Percentiles rank a stretch among this genome's conserved stretches.
These are phyloP conservation scores for Leptodermis oblonga DNA, from an alignment of 257 asterid species.

Conservation along the genomic window DNA sequence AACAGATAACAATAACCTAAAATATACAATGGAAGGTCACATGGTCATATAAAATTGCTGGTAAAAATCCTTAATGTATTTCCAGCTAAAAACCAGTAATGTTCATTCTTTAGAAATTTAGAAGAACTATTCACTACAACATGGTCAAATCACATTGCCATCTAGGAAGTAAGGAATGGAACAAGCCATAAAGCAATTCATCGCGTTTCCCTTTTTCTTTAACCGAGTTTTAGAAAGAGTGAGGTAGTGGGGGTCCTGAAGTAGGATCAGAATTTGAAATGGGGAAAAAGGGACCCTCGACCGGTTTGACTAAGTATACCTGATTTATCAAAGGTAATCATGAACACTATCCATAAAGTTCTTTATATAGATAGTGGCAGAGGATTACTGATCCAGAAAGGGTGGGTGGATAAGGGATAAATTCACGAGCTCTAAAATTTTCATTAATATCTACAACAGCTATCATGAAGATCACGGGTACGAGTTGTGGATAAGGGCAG, in stretches of 20 bases:
- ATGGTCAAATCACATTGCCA: neutral
- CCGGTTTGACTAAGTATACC: neutral
- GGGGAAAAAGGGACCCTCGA: neutral
- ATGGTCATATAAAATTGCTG: no score
- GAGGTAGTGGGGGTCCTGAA: neutral
- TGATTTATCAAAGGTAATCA: neutral
- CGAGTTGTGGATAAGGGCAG: no score
- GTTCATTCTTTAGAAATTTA: neutral
- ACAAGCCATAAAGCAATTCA: neutral
- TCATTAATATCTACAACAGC: neutral
- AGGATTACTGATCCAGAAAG: neutral
- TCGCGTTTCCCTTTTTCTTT: neutral
- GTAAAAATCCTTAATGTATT: neutral
- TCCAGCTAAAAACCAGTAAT: slow-evolving; percentile 1
- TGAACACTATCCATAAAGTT: neutral
- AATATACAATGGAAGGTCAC: neutral
- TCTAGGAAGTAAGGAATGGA: neutral
- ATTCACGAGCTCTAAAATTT: neutral
- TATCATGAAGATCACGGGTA: neutral
- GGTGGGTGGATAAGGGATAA: neutral
- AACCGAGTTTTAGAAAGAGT: neutral
- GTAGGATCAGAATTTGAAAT: neutral
- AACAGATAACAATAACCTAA: neutral
- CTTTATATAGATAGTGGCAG: neutral
- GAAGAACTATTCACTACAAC: neutral